Evolutionary conservation across 768 basidiomycete species (phyloP), one percentile per base, ranked within the genome.

Genomic region (Kwoniella bestiolae): DNA sequence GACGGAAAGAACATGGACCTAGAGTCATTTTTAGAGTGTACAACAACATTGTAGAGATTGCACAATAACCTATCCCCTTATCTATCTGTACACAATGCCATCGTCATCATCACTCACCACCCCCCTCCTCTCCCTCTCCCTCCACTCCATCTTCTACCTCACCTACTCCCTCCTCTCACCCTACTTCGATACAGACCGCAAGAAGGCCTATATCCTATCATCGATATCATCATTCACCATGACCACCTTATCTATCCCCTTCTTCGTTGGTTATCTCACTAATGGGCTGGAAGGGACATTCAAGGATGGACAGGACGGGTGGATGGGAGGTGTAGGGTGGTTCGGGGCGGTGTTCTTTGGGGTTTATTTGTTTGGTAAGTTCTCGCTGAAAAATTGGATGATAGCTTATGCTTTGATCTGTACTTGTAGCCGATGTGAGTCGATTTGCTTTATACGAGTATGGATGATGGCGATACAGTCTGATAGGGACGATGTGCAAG

Each of bases 121-220:
- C 32, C n/a, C 18, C 29, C 18, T 38, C 8, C 38, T 61, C 29
- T 61, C 25, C 28, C 12, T n/a, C 4, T 6, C 47, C 7, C 6
- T 61, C 34, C 41, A 41, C 28, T 16, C 60, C 9, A 11, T 59
- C 46, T 62, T 52, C 23, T 52, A 44, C 12, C 5, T 64, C 1
- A 26, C 63, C 12, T 85, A 83, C 76, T 63, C 77, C 53, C 5
- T 80, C 28, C 69, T 82, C 29, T 73, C 81, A 2, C 67, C 77
- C 0, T 52, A 47, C 44, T 83, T 80, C 73, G 52, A 79, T 5
- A 80, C 82, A 3, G 49, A 79, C 38, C 83, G 84, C 71, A 83
- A 86, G 65, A 77, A 76, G 28, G 80, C 86, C 49, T 87, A 86
- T 83, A 74, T 86, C 49, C 78, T 86, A 46, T 84, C 85, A 2